Base-by-base conservation (phyloP, 352 stramenopile genomes). In the Globisporangium alternatum region DNA sequence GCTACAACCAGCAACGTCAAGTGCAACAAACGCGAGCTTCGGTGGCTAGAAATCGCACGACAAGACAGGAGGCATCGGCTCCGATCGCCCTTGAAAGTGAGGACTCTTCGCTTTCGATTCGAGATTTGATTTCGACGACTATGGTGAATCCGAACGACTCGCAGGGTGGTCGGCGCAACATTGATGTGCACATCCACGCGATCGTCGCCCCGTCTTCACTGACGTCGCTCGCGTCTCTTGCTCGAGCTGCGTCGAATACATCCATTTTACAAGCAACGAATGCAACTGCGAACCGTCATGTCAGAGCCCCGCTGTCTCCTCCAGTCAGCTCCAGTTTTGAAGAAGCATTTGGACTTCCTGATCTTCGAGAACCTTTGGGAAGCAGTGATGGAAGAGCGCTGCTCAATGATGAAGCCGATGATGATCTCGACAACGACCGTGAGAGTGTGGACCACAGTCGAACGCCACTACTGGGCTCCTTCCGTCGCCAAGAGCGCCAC, bases 161-260 rank as follows among this genome's bases (percentile, higher is more conserved):
- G 0, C 68, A 53, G 25, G 67, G 76, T 35, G 65, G 66, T 2
- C 79, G 82, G 52, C 83, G 83, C 19, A 93, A 75, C 52, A 93
- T 96, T 47, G 87, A 96, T 64, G 86, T 96, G 2, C 87, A 96
- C 66, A 96, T 96, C 33, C 87, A 96, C 59, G 87, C 87, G 2
- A 93, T 96, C 51, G 80, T 96, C 7, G 78, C 87, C 10, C 84
- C 87, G 22, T 84, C 80, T 3, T 92, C 86, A 0, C 52, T 93
- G 2, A 83, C 81, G 6, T 90, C 81, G 2, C 71, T 93, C n/a
- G 76, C 83, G 2, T 79, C 76, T 2, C 64, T 86, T 47, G 71
- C 70, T 45, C 68, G 70, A 56, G 73, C 66, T 0, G 22, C 53
- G 4, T 57, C 67, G 19, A 68, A 60, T 22, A 28, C 35, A 6